Evolutionary conservation across 768 basidiomycete genomes (phyloP), one percentile per base, ranked within the genome.

Genomic region (Auricularia heimuer): DNA sequence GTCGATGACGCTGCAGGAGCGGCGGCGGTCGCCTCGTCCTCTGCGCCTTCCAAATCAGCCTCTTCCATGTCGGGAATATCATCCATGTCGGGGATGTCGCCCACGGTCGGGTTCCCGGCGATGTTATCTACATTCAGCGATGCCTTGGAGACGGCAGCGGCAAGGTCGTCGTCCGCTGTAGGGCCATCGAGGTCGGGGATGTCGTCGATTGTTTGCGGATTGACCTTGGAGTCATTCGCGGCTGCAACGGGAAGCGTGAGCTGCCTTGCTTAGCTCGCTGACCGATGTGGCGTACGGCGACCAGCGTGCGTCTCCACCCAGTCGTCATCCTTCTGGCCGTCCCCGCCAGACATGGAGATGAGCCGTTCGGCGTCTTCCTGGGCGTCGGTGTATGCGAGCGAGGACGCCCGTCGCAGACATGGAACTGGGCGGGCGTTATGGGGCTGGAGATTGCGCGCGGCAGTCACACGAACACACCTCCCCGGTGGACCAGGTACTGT

Each of bases 1-100:
- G 21, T 80, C 76, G 8, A 69, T 71, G 29, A 70, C 24, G 56
- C 72, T 21, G 77, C 71, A 8, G 73, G 69, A 14, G 72, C 69
- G 33, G 21, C 85, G 51, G 73, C 69, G 61, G 90, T 87, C 11
- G 92, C 93, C 68, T 92, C 94, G 66, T 98, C 95, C 37, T 85
- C 90, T 11, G 84, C 94, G 70, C 89, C 95, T 69, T 89, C 88
- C 44, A 95, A 81, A 68, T 85, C 84, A n/a, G 94, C 94, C 71
- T 94, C 93, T 74, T 97, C 94, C 93, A 99, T 97, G 78, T 98
- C 97, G 3, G 97, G 97, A 64, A 98, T 98, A 75, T 98, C 94
- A 73, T 96, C 94, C 70, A 98, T 81, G 80, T 98, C 88, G 34
- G 94, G 93, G n/a, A 89, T 92, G 67, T 87, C 88, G 24, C 68